Evolutionary conservation across 2,329 filamentous ascomycete species (phyloP), one percentile per base, ranked within the genome.

Genomic region (Fusarium fracticaudum): DNA sequence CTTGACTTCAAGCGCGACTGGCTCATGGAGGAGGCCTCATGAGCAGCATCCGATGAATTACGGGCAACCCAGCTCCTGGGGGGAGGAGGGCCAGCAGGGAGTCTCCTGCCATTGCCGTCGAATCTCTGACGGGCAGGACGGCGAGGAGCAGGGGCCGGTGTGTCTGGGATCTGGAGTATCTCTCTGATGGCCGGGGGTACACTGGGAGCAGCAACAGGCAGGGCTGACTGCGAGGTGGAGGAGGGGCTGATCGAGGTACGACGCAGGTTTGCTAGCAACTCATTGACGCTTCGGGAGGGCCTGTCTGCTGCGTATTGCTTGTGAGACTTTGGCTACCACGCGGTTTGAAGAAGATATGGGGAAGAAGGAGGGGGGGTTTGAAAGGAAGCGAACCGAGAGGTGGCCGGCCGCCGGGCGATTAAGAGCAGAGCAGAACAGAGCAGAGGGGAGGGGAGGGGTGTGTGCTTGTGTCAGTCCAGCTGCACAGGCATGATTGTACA

Each of bases 111-210:
- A 77, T 83, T 80, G 22, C 79, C 79, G 75, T 87, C 87, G 47
- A 86, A 81, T 67, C 83, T 80, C 57, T 78, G 76, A 60, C 86
- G 83, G 66, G 78, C 78, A 31, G 81, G 82, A 48, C 85, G 83
- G 64, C 88, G 84, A 33, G 88, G 87, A 33, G 80, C 79, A 35
- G 87, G 89, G 15, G 84, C 79, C 31, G 88, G 88, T 35, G 87
- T 87, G 76, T 90, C 89, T 67, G 89, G 89, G 64, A 91, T 85
- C 76, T 89, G 86, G 59, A 92, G 86, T 67, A 91, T 87, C 68
- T 87, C 85, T 67, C 89, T 87, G 76, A 92, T 86, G 60, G 85
- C 83, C 9, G 90, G 90, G 60, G 89, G 90, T 6, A 92, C 85
- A 67, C 87, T 90, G n/a, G 88, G 89, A 38, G 81, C 77, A 64